Evolutionary conservation across 2,329 filamentous ascomycete species (phyloP).

Genomic region (Fusarium mundagurra): DNA sequence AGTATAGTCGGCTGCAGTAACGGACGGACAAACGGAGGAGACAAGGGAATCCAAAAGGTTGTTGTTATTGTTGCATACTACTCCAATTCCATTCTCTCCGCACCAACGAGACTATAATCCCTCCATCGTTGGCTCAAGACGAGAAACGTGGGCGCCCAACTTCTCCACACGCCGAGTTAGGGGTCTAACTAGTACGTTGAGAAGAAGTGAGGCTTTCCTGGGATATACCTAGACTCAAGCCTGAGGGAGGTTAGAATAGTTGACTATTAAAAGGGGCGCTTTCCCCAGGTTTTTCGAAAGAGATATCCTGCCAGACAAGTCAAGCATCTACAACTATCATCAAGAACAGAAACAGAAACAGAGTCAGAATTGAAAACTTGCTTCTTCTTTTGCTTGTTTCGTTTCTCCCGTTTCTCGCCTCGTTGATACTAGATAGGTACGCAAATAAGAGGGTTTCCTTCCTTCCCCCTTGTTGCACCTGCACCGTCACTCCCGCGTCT

Average conservation of each 20-base stretch:
- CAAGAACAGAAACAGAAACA: background rate
- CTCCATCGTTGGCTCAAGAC: background rate
- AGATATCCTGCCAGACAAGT: background rate
- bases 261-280: slow-evolving; percentile 34
- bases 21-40: slow-evolving; percentile 37
- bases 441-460: slow-evolving; percentile 17
- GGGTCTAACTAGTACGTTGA: background rate
- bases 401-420: slow-evolving; percentile 21
- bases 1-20: slow-evolving; percentile 14
- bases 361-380: background rate
- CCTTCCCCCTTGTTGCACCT: slow-evolving; percentile 13
- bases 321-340: background rate
- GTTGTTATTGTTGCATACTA: slow-evolving; percentile 20
- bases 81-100: background rate
- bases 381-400: background rate
- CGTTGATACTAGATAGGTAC: slow-evolving; percentile 35
- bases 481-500: slow-evolving; percentile 41
- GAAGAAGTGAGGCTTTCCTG: slow-evolving; percentile 17
- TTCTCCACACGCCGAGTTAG: slow-evolving; percentile 16
- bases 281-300: background rate
- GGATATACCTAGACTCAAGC: background rate
- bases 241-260: background rate
- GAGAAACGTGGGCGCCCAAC: slow-evolving; percentile 4
- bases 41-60: background rate
- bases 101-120: background rate